Conservation (phyloP, 2,329 filamentous ascomycete genomes). For the Penicillium sp. region DNA sequence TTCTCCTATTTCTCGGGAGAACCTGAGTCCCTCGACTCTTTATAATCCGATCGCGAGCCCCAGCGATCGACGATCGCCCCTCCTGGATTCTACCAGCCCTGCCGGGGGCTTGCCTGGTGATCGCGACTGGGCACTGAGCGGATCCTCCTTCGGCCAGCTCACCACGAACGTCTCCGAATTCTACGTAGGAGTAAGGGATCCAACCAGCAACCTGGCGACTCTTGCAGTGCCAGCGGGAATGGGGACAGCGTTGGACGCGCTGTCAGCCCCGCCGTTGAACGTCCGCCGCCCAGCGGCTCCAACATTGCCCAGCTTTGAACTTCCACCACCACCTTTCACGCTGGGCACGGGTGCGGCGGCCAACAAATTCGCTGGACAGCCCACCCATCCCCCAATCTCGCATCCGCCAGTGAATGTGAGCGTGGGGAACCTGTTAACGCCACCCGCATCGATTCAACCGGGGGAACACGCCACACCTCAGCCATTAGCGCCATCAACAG, state of each 20-base stretch:
- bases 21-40: conserved; percentile 10
- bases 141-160: conserved; percentile 30
- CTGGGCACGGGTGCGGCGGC: conserved; percentile 46
- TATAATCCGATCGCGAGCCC: conserved; percentile 27
- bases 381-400: conserved; percentile 28
- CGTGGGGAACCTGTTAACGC: conserved; percentile 62
- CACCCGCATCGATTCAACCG: conserved; percentile 58
- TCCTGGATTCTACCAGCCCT: conserved; percentile 51
- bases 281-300: conserved; percentile 68
- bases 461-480: conserved; percentile 45
- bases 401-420: conserved; percentile 52
- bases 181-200: conserved; percentile 40
- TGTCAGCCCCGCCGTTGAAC: conserved; percentile 66
- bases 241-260: conserved; percentile 60
- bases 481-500: conserved; percentile 55
- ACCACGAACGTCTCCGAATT: conserved; percentile 40
- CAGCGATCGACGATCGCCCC: conserved; percentile 44
- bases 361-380: conserved; percentile 51
- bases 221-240: conserved; percentile 62
- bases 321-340: conserved; percentile 58
- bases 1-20: conserved; percentile 4
- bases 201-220: conserved; percentile 60
- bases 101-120: conserved; percentile 49
- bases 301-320: conserved; percentile 67
- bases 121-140: conserved; percentile 49